Evolutionary conservation across 2,329 filamentous ascomycete species (phyloP).

Genomic region (Niveomyces coronatus): DNA sequence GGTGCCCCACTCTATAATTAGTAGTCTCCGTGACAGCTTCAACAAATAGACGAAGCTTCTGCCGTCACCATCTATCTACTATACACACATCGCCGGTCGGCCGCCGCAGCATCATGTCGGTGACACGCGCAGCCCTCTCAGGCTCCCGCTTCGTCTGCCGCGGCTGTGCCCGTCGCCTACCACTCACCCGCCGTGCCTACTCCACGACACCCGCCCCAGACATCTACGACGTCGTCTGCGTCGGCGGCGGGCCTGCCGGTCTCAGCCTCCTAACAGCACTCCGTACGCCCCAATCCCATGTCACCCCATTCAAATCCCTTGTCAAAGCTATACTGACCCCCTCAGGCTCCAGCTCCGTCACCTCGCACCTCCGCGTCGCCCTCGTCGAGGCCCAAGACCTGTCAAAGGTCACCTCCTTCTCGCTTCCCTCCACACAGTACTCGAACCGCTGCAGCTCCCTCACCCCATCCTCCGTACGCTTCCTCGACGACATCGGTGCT

Average conservation of each 20-base stretch:
- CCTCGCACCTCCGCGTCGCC: conserved; percentile 70
- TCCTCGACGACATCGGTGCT: conserved; percentile 72
- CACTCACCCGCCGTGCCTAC: conserved; percentile 28
- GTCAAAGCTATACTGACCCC: conserved; percentile 8
- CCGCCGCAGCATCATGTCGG: no score
- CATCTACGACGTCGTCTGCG: conserved; percentile 87
- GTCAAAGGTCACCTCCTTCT: conserved; percentile 54
- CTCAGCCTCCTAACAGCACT: conserved; percentile 71
- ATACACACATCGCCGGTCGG: no score
- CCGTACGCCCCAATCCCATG: conserved; percentile 45
- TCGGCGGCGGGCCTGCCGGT: conserved; percentile 82
- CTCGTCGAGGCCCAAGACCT: conserved; percentile 88
- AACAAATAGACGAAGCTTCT: no score
- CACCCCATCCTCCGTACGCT: conserved; percentile 77
- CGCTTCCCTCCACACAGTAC: conserved; percentile 57
- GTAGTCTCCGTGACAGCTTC: no score
- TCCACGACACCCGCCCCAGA: conserved; percentile 42
- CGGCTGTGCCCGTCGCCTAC: conserved; percentile 33
- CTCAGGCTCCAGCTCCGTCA: conserved; percentile 64
- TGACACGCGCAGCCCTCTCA: conserved; percentile 16
- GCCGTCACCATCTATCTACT: no score
- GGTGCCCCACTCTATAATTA: no score
- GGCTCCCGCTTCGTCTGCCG: conserved; percentile 33
- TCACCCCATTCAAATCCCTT: neutral
- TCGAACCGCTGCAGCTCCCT: conserved; percentile 95